Base-by-base conservation (phyloP, 2,329 filamentous ascomycete species). In the Myriangium duriaei region DNA sequence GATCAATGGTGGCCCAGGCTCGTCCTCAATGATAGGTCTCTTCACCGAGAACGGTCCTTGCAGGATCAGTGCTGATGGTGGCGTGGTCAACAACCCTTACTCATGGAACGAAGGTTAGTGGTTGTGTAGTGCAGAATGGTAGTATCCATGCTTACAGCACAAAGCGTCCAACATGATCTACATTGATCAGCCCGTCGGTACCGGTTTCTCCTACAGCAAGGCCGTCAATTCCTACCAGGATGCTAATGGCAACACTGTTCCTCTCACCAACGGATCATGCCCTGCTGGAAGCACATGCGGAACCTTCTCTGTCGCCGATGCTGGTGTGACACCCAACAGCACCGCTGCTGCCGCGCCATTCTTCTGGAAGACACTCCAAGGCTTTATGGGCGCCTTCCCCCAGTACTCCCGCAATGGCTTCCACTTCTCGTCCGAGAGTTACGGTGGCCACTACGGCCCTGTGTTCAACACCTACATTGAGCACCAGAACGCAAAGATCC, bases 301-400 rank as follows among this genome's bases (percentile, higher is more conserved):
- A 7, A 76, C 73, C 1, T 76, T 69, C 47, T 70, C 67, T 10
- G 64, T 65, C 39, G 61, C 67, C 0, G 65, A 72, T 42, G 49
- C 62, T 7, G 64, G 61, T 1, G 48, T 70, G 32, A 72, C 68
- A 1, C 65, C 69, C 7, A 87, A 78, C 67, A 88, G 91, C 73
- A 96, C 91, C 15, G 76, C 93, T 45, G 88, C 91, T 49, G 91
- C 91, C 35, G 85, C 86, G 67, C 96, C 96, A 76, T 91, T 98
- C 54, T 79, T 98, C 51, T 98, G 96, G 56, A 91, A 91, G 49
- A 80, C 98, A 45, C 71, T 98, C 48, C 92, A 87, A 30, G 81
- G 96, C 50, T 98, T 98, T 76, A 98, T 98, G 74, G 81, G 94
- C 67, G 83, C 95, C 60, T 98, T 96, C 73, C 91, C 91, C 42